These are phyloP conservation scores for Allantophomopsis cytisporea DNA, from an alignment of 2,329 filamentous ascomycete genomes.

Conservation along the genomic window DNA sequence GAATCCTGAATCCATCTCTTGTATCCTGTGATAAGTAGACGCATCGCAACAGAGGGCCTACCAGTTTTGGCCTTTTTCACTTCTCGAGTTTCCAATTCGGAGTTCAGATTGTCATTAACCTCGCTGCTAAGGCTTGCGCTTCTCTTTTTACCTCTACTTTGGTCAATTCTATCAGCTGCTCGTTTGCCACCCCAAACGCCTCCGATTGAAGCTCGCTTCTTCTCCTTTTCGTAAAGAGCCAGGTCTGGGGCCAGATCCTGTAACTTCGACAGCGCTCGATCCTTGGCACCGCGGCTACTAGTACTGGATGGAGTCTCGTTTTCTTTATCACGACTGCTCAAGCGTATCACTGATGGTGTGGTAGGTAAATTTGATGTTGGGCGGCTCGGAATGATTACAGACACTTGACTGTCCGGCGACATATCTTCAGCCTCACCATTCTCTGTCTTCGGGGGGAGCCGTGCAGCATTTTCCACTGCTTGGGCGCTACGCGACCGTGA, in stretches of 20 bases:
- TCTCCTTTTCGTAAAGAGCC: constrained; percentile 83
- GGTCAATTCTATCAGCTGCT: constrained; percentile 44
- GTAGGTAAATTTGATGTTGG: constrained; percentile 9
- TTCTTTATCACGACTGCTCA: constrained; percentile 55
- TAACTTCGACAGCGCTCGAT: constrained; percentile 63
- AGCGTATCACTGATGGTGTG: constrained; percentile 38
- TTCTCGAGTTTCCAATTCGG: constrained; percentile 34
- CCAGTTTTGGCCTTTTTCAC: constrained; percentile 49
- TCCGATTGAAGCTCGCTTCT: constrained; percentile 50
- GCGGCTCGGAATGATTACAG: background rate
- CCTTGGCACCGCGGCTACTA: constrained; percentile 77
- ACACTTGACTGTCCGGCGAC: background rate
- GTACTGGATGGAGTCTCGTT: constrained; percentile 70
- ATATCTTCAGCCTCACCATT: background rate
- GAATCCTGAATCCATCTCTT: constrained; percentile 64
- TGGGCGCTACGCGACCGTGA: background rate
- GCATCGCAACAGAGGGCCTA: constrained; percentile 54
- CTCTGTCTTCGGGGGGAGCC: background rate
- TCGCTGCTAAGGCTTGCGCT: constrained; percentile 23
- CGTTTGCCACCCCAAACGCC: constrained; percentile 48
- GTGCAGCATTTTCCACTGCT: background rate
- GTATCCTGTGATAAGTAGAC: constrained; percentile 74
- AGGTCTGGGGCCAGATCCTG: constrained; percentile 75
- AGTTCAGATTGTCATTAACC: constrained; percentile 27
- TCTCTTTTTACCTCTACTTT: constrained; percentile 21